phyloP scores from a whole-genome alignment of 2,329 filamentous ascomycete genomes.

The Talaromyces funiculosus region DNA sequence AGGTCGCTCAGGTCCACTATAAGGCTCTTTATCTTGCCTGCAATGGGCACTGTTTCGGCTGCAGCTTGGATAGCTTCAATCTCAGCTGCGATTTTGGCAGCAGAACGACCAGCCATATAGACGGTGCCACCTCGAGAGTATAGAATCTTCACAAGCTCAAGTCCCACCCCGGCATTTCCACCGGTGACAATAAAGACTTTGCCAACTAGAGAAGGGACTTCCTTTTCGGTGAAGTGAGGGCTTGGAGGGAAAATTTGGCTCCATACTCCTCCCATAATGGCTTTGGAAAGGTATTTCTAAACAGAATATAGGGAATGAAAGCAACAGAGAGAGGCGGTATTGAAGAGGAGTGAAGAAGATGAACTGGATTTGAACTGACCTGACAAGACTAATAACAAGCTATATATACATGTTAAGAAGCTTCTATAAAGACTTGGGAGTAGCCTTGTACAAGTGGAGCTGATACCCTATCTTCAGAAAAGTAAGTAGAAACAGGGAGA shows the following conservation, averaged over 20 bases:
- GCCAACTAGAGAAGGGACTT: slow-evolving; percentile 18
- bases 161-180: slow-evolving; percentile 22
- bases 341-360: background rate
- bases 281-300: background rate
- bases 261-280: slow-evolving; percentile 15
- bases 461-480: background rate
- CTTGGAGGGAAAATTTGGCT: slow-evolving; percentile 18
- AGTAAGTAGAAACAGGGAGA: background rate
- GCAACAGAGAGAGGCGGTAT: background rate
- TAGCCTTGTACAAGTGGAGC: background rate
- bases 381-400: background rate
- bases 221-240: slow-evolving; percentile 18
- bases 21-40: background rate
- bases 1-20: background rate
- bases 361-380: background rate
- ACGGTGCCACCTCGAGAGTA: slow-evolving; percentile 51
- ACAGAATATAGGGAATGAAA: background rate
- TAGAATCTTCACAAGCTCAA: slow-evolving; percentile 49
- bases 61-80: slow-evolving; percentile 38
- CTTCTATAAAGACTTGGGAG: background rate
- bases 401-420: background rate
- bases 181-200: slow-evolving; percentile 52
- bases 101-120: slow-evolving; percentile 49
- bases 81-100: slow-evolving; percentile 41
- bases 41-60: background rate